Evolutionary conservation across 805 yeast genomes (phyloP).

Genomic region (Candida coleopterorum): DNA sequence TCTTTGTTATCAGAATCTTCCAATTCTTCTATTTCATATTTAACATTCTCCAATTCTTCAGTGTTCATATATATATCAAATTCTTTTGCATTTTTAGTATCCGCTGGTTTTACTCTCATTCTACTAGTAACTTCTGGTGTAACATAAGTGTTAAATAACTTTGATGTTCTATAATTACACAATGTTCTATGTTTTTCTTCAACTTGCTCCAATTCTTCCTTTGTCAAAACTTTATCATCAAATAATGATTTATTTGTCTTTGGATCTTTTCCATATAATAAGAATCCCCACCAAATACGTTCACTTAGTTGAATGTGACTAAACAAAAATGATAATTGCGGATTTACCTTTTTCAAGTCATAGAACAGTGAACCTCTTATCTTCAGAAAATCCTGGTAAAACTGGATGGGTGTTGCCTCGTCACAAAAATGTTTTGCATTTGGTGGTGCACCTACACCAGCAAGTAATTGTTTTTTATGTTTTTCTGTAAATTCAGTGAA

Average conservation of each 20-base stretch:
- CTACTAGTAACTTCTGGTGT: constrained; percentile 40
- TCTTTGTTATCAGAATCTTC: constrained; percentile 3
- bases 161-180: constrained; percentile 27
- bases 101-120: constrained; percentile 27
- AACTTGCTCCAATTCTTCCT: constrained; percentile 17
- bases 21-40: constrained; percentile 5
- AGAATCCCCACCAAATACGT: constrained; percentile 37
- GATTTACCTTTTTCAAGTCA: constrained; percentile 19
- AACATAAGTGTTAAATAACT: constrained; percentile 37
- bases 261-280: constrained; percentile 33
- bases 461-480: constrained; percentile 19
- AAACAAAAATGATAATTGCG: constrained; percentile 22
- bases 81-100: constrained; percentile 9
- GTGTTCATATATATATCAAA: constrained; percentile 6
- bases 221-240: constrained; percentile 16
- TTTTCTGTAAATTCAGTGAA: constrained; percentile 23
- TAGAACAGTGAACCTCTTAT: constrained; percentile 25
- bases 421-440: constrained; percentile 35
- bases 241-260: constrained; percentile 25
- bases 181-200: constrained; percentile 15
- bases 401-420: constrained; percentile 15
- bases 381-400: constrained; percentile 12
- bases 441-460: constrained; percentile 20
- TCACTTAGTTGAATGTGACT: constrained; percentile 26
- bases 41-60: constrained; percentile 2